These are phyloP conservation scores for Zygoascus hellenicus DNA, from an alignment of 1,139 yeast species.

Conservation along the genomic window DNA sequence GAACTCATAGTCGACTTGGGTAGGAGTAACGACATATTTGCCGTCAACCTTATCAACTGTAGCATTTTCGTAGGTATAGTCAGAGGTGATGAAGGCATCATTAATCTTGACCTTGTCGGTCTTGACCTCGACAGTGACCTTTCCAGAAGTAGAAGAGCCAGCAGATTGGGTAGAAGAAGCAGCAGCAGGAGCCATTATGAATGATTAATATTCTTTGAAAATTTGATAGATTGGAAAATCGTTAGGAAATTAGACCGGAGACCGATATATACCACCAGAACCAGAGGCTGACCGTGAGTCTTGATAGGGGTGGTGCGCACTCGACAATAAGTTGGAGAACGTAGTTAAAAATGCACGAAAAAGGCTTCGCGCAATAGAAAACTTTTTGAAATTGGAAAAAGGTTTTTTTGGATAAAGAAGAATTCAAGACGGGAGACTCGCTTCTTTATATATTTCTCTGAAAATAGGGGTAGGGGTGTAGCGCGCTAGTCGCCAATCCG, in stretches of 20 bases:
- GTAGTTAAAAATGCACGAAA: constrained; percentile 18
- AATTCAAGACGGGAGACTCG: no score
- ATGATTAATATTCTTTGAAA: constrained; percentile 6
- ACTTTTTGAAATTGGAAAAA: no score
- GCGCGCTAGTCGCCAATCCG: no score
- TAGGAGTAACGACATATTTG: constrained; percentile 62
- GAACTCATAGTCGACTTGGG: constrained; percentile 71
- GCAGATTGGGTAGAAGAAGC: constrained; percentile 30
- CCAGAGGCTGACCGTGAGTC: constrained; percentile 31
- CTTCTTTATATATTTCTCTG: neutral
- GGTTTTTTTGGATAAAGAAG: no score
- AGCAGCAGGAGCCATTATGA: constrained; percentile 23
- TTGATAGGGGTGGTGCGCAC: constrained; percentile 35
- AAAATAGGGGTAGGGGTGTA: neutral
- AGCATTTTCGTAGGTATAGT: constrained; percentile 67
- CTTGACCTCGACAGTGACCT: constrained; percentile 47
- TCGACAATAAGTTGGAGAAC: constrained; percentile 31
- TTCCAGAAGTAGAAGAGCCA: constrained; percentile 35
- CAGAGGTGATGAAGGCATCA: constrained; percentile 57
- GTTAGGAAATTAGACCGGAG: constrained; percentile 13
- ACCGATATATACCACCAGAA: constrained; percentile 32
- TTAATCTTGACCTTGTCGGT: constrained; percentile 57
- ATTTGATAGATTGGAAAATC: constrained; percentile 3
- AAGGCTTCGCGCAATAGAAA: no score
- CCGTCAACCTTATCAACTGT: constrained; percentile 53